Evolutionary conservation across 2,329 filamentous ascomycete species (phyloP), one percentile per base, ranked within the genome.

Genomic region (Laburnicola sp.): DNA sequence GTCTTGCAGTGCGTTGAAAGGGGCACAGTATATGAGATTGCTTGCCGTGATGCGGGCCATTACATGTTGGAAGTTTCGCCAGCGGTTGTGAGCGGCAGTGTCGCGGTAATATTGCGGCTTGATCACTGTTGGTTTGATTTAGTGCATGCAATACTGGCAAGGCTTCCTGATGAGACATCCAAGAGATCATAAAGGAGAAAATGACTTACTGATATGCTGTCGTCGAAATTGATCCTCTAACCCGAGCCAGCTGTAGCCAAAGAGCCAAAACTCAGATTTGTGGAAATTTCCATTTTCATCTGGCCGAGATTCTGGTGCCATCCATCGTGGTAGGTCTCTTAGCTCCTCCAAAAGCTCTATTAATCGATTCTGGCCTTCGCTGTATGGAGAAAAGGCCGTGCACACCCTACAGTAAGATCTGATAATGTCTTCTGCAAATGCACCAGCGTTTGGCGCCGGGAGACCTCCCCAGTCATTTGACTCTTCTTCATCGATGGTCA

Each of bases 151-250:
- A 30, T 30, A 30, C 28, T 30, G 10, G 10, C 22, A 9, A 8
- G 26, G 6, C 4, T n/a, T 42, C 25, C 26, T 11, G 26, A 42
- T 28, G 5, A 28, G 16, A n/a, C n/a, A n/a, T n/a, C n/a, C n/a
- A n/a, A n/a, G n/a, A n/a, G n/a, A n/a, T n/a, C n/a, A n/a, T n/a
- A 16, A 16, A 42, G 28, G 39, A 11, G 22, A 4, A 42, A n/a
- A 42, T 27, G 16, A 45, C 42, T 3, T 7, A 45, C 42, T 23
- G n/a, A 6, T 7, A 32, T 35, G 6, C 27, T 32, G 16, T 22
- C 42, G 32, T 45, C 42, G 28, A 26, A 45, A 45, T 16, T 45
- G 27, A 35, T 45, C 30, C n/a, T 45, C 42, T 34, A 45, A 28
- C 16, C 42, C 42, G 10, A 45, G 23, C 42, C 42, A 45, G 9